Conservation (phyloP, 805 yeast species). For the Ogataea trehaloabstinens region DNA sequence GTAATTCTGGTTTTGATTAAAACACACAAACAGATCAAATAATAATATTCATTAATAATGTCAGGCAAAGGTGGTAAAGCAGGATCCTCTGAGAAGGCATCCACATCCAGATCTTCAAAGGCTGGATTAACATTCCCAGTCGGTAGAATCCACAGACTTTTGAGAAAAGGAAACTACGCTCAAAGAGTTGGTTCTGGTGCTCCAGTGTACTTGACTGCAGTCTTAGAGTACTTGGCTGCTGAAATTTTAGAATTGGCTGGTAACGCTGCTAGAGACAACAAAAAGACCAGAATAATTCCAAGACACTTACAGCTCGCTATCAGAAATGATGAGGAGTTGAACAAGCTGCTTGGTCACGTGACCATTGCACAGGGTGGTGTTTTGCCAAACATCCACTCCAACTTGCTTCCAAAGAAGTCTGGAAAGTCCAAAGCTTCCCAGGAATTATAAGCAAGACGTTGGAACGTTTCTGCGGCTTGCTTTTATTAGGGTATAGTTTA, state of each 20-base stretch:
- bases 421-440: slow-evolving; percentile 56
- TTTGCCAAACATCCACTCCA: slow-evolving; percentile 93
- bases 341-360: slow-evolving; percentile 88
- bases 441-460: slow-evolving; percentile 42
- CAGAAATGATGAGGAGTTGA: slow-evolving; percentile 98
- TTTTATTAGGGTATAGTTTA: slow-evolving; percentile 12
- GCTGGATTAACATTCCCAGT: slow-evolving; percentile 99
- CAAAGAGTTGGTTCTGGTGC: slow-evolving; percentile 99
- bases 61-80: slow-evolving; percentile 90
- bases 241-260: slow-evolving; percentile 98
- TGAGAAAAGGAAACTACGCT: slow-evolving; percentile 97
- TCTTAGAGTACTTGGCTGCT: slow-evolving; percentile 94
- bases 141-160: slow-evolving; percentile 96
- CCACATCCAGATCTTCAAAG: slow-evolving; percentile 97
- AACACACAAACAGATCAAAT: too few relatives aligned
- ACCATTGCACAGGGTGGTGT: slow-evolving; percentile 99
- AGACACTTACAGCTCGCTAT: slow-evolving; percentile 98
- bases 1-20: too few relatives aligned
- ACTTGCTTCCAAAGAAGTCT: slow-evolving; percentile 68
- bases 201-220: slow-evolving; percentile 96
- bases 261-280: slow-evolving; percentile 98
- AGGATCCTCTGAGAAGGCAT: slow-evolving; percentile 89
- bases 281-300: slow-evolving; percentile 98
- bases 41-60: slow-evolving; percentile 27
- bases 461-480: slow-evolving; percentile 6